phyloP scores from a whole-genome alignment of 257 asterid genomes.

The Penstemon barbatus region DNA sequence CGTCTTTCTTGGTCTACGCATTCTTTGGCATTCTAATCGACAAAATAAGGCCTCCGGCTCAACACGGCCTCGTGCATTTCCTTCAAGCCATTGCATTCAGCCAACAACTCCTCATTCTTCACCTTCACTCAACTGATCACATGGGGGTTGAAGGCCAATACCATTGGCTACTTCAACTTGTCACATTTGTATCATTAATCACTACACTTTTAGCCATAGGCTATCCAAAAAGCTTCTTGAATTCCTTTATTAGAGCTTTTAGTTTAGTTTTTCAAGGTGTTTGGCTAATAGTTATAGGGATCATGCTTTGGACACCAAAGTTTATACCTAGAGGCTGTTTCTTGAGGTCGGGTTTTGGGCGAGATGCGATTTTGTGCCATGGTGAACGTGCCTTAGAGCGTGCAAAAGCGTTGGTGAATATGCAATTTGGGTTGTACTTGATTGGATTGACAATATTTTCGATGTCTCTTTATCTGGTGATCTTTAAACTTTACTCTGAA shows the following conservation, averaged over 20 bases:
- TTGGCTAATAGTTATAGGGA: slow-evolving; percentile 71
- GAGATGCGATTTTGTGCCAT: slow-evolving; percentile 49
- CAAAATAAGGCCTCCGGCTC: slow-evolving; percentile 37
- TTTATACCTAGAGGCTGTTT: slow-evolving; percentile 54
- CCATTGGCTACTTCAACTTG: slow-evolving; percentile 69
- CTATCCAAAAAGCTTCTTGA: slow-evolving; percentile 55
- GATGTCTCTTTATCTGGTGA: slow-evolving; percentile 43
- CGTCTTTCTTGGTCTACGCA: slow-evolving; percentile 63
- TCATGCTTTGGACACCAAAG: slow-evolving; percentile 75
- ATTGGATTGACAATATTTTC: slow-evolving; percentile 38
- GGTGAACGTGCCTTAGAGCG: slow-evolving; percentile 55
- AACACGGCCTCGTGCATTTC: slow-evolving; percentile 46
- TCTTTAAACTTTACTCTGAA: slow-evolving; percentile 32
- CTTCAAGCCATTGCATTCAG: slow-evolving; percentile 65
- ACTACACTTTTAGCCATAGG: slow-evolving; percentile 52
- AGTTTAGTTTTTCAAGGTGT: slow-evolving; percentile 68
- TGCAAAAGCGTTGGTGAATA: slow-evolving; percentile 68
- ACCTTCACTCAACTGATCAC: slow-evolving; percentile 81
- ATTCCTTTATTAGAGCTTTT: slow-evolving; percentile 49
- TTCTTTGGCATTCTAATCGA: slow-evolving; percentile 52
- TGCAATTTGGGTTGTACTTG: slow-evolving; percentile 64
- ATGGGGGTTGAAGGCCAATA: slow-evolving; percentile 85
- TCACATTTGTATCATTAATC: slow-evolving; percentile 42
- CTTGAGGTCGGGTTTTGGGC: slow-evolving; percentile 45
- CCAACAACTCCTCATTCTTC: slow-evolving; percentile 72